Evolutionary conservation across 306 rosid species (phyloP), one percentile per base, ranked within the genome.

Genomic region (Sicyos baderoa): DNA sequence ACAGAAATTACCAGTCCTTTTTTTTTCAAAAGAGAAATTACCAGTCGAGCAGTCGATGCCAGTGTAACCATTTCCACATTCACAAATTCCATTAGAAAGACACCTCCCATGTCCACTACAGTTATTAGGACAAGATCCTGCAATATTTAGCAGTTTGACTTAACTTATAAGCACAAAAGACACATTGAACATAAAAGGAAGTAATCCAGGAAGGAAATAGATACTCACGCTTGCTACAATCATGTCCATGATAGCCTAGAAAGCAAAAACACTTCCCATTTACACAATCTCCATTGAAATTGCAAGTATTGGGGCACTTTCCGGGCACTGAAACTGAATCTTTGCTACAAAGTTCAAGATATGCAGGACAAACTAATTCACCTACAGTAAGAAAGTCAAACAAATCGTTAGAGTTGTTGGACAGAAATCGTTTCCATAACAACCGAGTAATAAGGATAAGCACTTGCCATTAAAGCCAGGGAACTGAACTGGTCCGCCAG

Each of bases 31-130:
- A 4, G 45, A n/a, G 50, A 56, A 47, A 29, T 74, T 83, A 92
- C 98, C 96, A 3, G 98, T 92, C 66, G 96, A 86, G 81, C 98
- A 92, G 82, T 92, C 98, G 13, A 89, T 56, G 74, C 98, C 98
- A 17, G 98, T 85, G 77, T 74, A 86, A 64, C 96, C 93, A 58
- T 86, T 80, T 78, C 75, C 76, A 74, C 98, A 92, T 77, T 83
- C 91, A 76, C 98, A 92, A 45, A 89, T 74, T 78, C 96, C 98
- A 29, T 81, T 81, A 54, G 95, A 82, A 75, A 92, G 87, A 80
- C 98, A 92, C 50, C 57, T 79, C 22, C 97, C 97, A 63, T 79
- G 88, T 19, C 83, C 86, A 64, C 75, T 87, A 78, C 98, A 92
- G 68, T 80, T 77, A 65, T 74, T 75, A 10, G 96, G 93, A 74